phyloP scores from a whole-genome alignment of 2,329 filamentous ascomycete genomes.

The Cladosporium sphaerospermum region DNA sequence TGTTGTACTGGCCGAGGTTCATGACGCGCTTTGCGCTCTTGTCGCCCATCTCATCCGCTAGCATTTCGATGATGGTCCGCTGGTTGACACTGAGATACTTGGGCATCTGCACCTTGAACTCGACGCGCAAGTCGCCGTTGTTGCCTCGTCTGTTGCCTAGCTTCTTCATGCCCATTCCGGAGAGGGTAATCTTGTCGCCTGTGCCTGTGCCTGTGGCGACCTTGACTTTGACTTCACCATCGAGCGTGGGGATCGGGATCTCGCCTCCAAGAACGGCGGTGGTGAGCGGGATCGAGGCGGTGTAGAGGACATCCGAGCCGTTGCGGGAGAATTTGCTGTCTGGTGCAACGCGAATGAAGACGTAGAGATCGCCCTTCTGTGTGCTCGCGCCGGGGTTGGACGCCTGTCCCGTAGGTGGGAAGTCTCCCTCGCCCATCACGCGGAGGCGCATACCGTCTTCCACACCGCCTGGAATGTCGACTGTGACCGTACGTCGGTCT shows the following conservation, averaged over 20 bases:
- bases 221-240: slow-evolving; percentile 84
- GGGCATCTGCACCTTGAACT: slow-evolving; percentile 92
- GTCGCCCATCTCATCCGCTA: slow-evolving; percentile 93
- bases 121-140: slow-evolving; percentile 79
- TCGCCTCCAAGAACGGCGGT: slow-evolving; percentile 90
- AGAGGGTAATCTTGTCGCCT: slow-evolving; percentile 82
- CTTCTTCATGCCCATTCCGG: slow-evolving; percentile 91
- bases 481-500: slow-evolving; percentile 73
- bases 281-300: slow-evolving; percentile 82
- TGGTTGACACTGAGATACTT: slow-evolving; percentile 91
- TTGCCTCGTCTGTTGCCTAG: slow-evolving; percentile 58
- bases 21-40: slow-evolving; percentile 88
- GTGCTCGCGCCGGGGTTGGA: slow-evolving; percentile 57
- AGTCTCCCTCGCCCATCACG: slow-evolving; percentile 80
- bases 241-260: slow-evolving; percentile 80
- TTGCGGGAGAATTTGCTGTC: slow-evolving; percentile 84
- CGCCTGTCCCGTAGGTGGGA: slow-evolving; percentile 67
- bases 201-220: slow-evolving; percentile 87
- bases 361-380: slow-evolving; percentile 82
- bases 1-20: slow-evolving; percentile 53
- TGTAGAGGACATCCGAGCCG: slow-evolving; percentile 88
- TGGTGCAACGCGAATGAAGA: slow-evolving; percentile 80
- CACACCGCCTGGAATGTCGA: slow-evolving; percentile 92
- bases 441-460: slow-evolving; percentile 93
- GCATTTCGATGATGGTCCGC: slow-evolving; percentile 86